Evolutionary conservation across 2,329 filamentous ascomycete genomes (phyloP), one percentile per base, ranked within the genome.

Genomic region (Hypoxylon sp.): DNA sequence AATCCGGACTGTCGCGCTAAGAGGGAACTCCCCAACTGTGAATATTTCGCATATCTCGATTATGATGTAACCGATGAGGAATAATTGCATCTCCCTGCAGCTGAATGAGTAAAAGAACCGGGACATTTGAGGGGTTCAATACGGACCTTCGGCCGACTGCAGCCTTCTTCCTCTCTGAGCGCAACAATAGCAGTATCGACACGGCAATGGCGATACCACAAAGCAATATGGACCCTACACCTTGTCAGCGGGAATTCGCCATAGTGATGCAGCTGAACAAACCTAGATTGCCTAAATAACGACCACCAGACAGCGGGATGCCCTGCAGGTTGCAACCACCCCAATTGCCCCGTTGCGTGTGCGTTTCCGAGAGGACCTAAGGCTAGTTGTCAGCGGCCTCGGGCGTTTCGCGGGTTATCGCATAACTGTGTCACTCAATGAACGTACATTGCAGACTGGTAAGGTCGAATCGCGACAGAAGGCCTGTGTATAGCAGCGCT

Each of bases 21-120:
- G 82, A 2, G 95, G 94, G 75, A 99, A 95, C 31, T 91, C 92
- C 73, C 96, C 96, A 37, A 98, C 90, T 0, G 94, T 94, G 82
- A 99, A 98, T 76, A 99, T 97, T 80, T 98, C 96, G 82, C 94
- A 98, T 75, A 99, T 92, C 75, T 92, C 90, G 68, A 98, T 90
- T 65, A 98, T 81, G 63, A 97, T 91, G 79, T 93, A 99, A 55
- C 92, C 91, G 46, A 93, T 69, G 55, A 99, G 88, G 82, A 99
- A 98, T 35, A 98, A 76, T 85, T 99, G 96, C 88, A 99, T 98
- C 81, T 99, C 96, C 80, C 96, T 97, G 76, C 62, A 60, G 1
- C 3, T 48, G 29, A 51, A 68, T 62, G 11, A 74, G 76, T 77
- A 31, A 78, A 75, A 70, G 4, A 24, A 35, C 54, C 56, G 27